A percentile compares a stretch with the other conserved stretches of the same genome.
Conservation (phyloP, 768 basidiomycete species). For the Auricularia heimuer region DNA sequence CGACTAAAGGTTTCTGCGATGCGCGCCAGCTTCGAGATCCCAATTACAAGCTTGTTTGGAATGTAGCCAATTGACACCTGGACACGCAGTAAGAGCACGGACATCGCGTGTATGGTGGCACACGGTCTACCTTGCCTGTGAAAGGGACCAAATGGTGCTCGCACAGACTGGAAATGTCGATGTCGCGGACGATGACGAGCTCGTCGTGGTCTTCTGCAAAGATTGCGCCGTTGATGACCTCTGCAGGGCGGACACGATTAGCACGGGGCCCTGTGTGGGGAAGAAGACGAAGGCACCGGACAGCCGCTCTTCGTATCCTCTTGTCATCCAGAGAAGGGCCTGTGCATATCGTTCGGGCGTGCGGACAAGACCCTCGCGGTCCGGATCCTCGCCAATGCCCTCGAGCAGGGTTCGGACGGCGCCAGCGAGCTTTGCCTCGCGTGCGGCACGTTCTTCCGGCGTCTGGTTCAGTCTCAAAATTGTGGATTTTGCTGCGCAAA, state of each 20-base stretch:
- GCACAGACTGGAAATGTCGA: slow-evolving; percentile 93
- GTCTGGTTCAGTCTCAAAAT: slow-evolving; percentile 75
- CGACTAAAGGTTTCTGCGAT: slow-evolving; percentile 97
- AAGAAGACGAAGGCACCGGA: slow-evolving; percentile 43
- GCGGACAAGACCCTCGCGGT: slow-evolving; percentile 81
- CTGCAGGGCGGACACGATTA: slow-evolving; percentile 28
- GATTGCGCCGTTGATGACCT: slow-evolving; percentile 97
- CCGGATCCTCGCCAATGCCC: slow-evolving; percentile 96
- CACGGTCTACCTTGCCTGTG: slow-evolving; percentile 76
- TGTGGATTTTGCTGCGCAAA: slow-evolving; percentile 72
- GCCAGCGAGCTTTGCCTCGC: slow-evolving; percentile 66
- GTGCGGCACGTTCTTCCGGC: slow-evolving; percentile 54
- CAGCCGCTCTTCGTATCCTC: slow-evolving; percentile 93
- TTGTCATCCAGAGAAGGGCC: slow-evolving; percentile 98
- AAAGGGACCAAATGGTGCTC: slow-evolving; percentile 99
- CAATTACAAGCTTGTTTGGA: slow-evolving; percentile 87
- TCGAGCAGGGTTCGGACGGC: slow-evolving; percentile 91
- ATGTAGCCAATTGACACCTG: slow-evolving; percentile 98
- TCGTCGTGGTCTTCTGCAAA: slow-evolving; percentile 99
- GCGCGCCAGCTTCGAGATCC: slow-evolving; percentile 90
- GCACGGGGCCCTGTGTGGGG: background rate
- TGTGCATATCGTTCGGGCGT: slow-evolving; percentile 96
- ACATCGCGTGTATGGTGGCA: background rate
- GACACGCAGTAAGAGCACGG: background rate
- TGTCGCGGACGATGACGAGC: slow-evolving; percentile 97